Conservation (phyloP, 2,329 filamentous ascomycete species). For the Ophiocordyceps australis region DNA sequence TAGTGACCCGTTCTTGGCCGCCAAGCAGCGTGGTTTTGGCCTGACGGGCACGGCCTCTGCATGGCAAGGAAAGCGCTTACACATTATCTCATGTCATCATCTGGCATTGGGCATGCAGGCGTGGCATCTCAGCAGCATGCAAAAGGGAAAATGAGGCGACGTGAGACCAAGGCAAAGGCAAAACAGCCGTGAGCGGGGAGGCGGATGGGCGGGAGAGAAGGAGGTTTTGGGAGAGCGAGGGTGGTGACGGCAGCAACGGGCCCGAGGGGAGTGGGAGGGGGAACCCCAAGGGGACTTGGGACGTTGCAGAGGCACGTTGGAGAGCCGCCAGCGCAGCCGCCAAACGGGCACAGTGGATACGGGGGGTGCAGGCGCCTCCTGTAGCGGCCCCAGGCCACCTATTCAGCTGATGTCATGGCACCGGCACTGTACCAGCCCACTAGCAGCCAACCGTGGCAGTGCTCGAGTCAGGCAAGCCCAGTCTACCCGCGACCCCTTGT, state of each 20-base stretch:
- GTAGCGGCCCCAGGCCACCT: too few relatives aligned
- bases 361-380: too few relatives aligned
- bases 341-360: too few relatives aligned
- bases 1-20: constrained; percentile 2
- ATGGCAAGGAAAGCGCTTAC: constrained; percentile 11
- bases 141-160: constrained; percentile 9
- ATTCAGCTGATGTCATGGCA: too few relatives aligned
- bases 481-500: too few relatives aligned
- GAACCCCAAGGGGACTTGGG: too few relatives aligned
- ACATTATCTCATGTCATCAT: constrained; percentile 24
- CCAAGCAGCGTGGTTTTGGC: too few relatives aligned
- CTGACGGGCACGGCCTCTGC: too few relatives aligned
- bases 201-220: neutral
- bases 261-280: constrained; percentile 1
- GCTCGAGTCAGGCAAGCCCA: too few relatives aligned
- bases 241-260: neutral
- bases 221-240: neutral
- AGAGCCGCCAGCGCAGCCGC: too few relatives aligned
- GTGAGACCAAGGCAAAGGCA: constrained; percentile 2
- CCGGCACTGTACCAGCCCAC: too few relatives aligned
- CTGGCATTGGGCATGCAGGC: constrained; percentile 12
- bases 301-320: constrained; percentile 1
- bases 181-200: neutral
- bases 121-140: constrained; percentile 16
- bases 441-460: too few relatives aligned